phyloP scores from a whole-genome alignment of 306 rosid genomes.

The Quercus mongolica region DNA sequence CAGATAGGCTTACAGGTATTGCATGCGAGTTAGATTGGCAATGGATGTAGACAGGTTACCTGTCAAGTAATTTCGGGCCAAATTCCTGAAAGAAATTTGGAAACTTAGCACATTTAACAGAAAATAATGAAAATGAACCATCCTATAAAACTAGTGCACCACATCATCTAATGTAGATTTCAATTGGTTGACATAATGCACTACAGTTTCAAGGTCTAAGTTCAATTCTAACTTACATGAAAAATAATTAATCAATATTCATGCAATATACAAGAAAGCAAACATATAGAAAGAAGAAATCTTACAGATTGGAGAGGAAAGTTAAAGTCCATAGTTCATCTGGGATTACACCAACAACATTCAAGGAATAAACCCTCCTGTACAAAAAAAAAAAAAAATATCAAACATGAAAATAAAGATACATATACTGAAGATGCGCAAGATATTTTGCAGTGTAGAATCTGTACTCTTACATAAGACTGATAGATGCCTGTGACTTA shows the following conservation, averaged over 20 bases:
- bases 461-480: background rate
- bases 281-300: conserved; percentile 4
- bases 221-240: background rate
- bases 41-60: conserved; percentile 64
- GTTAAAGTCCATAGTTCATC: background rate
- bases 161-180: background rate
- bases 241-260: background rate
- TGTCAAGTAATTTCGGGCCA: conserved; percentile 58
- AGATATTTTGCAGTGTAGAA: background rate
- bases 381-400: background rate
- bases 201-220: background rate
- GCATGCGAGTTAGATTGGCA: conserved; percentile 64
- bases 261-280: background rate
- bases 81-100: conserved; percentile 37
- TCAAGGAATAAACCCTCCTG: background rate
- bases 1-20: conserved; percentile 49
- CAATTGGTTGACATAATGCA: background rate
- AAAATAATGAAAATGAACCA: background rate
- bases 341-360: background rate
- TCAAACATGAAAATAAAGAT: background rate
- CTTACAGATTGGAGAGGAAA: conserved; percentile 16
- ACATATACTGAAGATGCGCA: too few species aligned
- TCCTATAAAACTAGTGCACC: too few species aligned
- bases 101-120: background rate
- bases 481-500: too few species aligned